Percentiles rank a stretch among this genome's conserved stretches.
Evolutionary conservation across 495 filamentous ascomycete species (phyloP).

Genomic region (Collariella sp.): DNA sequence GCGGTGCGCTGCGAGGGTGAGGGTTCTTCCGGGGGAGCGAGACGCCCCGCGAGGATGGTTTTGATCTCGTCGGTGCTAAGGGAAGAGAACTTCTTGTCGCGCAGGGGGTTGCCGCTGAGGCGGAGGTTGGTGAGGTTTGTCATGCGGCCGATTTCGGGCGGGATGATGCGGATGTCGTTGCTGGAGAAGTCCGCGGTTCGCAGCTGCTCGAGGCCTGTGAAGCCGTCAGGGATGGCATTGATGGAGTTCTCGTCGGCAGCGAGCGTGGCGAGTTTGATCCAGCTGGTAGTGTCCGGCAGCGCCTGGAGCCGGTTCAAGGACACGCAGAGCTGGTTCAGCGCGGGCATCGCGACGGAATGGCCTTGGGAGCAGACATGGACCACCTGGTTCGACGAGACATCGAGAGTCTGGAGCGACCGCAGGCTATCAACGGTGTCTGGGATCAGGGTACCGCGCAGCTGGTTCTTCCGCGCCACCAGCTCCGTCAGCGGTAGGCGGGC

Average conservation of each 20-base stretch:
- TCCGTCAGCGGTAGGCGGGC: constrained; percentile 61
- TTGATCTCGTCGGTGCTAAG: constrained; percentile 74
- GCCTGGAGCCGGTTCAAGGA: constrained; percentile 65
- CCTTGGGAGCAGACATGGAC: constrained; percentile 34
- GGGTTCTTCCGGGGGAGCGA: constrained; percentile 45
- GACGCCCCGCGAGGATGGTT: constrained; percentile 62
- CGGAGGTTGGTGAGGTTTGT: constrained; percentile 61
- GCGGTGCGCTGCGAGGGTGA: constrained; percentile 12
- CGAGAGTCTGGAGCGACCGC: constrained; percentile 58
- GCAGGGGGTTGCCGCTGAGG: constrained; percentile 76
- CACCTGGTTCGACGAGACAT: constrained; percentile 69
- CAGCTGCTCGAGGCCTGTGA: constrained; percentile 56
- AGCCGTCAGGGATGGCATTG: constrained; percentile 61
- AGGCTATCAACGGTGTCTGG: constrained; percentile 48
- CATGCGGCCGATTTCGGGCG: constrained; percentile 73
- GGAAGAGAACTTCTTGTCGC: constrained; percentile 73
- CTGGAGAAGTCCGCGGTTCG: constrained; percentile 71
- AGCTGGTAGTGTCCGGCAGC: constrained; percentile 62
- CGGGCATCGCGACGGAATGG: constrained; percentile 46
- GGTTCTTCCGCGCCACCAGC: constrained; percentile 70
- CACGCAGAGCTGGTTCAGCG: constrained; percentile 63
- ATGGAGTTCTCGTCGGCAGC: constrained; percentile 75
- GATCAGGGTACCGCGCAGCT: constrained; percentile 63
- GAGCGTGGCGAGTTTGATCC: constrained; percentile 63
- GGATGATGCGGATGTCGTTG: constrained; percentile 70